Evolutionary conservation across 768 basidiomycete genomes (phyloP).

Genomic region (Rhizopogon rudus): DNA sequence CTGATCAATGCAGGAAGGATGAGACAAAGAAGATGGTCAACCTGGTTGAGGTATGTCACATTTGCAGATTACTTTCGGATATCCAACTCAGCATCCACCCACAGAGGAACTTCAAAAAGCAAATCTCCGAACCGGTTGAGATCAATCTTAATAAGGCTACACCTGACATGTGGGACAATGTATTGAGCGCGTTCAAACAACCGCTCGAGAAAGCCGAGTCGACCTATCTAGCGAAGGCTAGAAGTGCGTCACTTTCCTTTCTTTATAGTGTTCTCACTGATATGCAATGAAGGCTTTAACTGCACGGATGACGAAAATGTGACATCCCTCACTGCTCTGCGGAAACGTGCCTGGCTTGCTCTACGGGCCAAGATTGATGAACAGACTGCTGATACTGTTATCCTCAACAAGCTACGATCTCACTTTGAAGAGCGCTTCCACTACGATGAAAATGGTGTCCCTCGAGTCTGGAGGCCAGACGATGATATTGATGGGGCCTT

Average conservation of each 20-base stretch:
- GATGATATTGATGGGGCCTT: constrained; percentile 96
- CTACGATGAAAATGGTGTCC: constrained; percentile 90
- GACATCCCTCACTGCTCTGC: constrained; percentile 59
- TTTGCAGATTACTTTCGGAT: not conserved
- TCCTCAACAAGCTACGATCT: constrained; percentile 78
- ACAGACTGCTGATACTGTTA: constrained; percentile 80
- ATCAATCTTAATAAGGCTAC: constrained; percentile 72
- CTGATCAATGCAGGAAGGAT: constrained; percentile 87
- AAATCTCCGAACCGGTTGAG: constrained; percentile 91
- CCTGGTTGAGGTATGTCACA: constrained; percentile 70
- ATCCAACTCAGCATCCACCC: not conserved
- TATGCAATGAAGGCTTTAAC: constrained; percentile 67
- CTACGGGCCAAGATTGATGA: constrained; percentile 87
- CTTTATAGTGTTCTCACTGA: not conserved
- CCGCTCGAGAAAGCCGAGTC: constrained; percentile 70
- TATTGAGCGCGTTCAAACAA: constrained; percentile 67
- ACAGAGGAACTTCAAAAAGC: constrained; percentile 86
- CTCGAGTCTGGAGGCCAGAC: constrained; percentile 96
- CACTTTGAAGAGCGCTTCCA: constrained; percentile 96
- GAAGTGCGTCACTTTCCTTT: constrained; percentile 47
- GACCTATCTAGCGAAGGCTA: constrained; percentile 84
- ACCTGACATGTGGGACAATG: constrained; percentile 88
- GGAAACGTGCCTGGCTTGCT: constrained; percentile 80
- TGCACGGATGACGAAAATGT: constrained; percentile 91
- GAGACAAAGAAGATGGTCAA: constrained; percentile 99